Evolutionary conservation across 1,139 yeast genomes (phyloP).

Genomic region (Saccharomycopsis hybrid): DNA sequence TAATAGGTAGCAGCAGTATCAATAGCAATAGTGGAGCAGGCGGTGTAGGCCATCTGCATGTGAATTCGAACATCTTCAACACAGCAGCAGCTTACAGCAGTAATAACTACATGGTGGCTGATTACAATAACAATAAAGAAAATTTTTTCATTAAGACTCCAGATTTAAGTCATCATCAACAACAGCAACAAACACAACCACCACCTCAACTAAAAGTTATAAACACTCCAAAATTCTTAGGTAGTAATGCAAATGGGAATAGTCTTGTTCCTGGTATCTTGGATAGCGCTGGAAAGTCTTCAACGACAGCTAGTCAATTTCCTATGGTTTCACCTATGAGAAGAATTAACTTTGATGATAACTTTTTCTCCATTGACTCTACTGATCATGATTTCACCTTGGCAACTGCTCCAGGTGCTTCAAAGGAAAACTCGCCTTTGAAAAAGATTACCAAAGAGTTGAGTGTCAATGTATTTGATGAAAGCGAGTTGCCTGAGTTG

Average conservation of each 20-base stretch:
- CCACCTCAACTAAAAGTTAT: too few relatives aligned
- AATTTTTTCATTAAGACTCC: slow-evolving; percentile 9
- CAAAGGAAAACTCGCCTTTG: slow-evolving; percentile 1
- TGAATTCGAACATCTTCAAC: neutral
- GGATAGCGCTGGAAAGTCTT: too few relatives aligned
- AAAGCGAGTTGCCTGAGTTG: neutral
- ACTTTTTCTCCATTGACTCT: slow-evolving; percentile 3
- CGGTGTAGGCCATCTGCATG: too few relatives aligned
- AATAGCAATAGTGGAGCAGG: neutral
- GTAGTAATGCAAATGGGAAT: neutral
- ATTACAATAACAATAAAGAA: slow-evolving; percentile 11
- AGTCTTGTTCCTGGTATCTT: neutral
- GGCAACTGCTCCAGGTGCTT: too few relatives aligned
- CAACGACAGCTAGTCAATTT: too few relatives aligned
- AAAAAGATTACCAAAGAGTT: slow-evolving; percentile 2
- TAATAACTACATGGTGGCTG: neutral
- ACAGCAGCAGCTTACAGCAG: too few relatives aligned
- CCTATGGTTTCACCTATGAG: slow-evolving; percentile 6
- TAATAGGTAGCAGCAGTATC: neutral
- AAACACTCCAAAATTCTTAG: too few relatives aligned
- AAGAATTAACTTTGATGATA: slow-evolving; percentile 10
- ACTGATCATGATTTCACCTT: neutral
- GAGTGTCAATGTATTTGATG: slow-evolving; percentile 2
- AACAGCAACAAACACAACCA: too few relatives aligned
- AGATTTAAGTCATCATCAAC: too few relatives aligned